Conservation (phyloP, 495 filamentous ascomycete species). For the Penicillium cinerascens region DNA sequence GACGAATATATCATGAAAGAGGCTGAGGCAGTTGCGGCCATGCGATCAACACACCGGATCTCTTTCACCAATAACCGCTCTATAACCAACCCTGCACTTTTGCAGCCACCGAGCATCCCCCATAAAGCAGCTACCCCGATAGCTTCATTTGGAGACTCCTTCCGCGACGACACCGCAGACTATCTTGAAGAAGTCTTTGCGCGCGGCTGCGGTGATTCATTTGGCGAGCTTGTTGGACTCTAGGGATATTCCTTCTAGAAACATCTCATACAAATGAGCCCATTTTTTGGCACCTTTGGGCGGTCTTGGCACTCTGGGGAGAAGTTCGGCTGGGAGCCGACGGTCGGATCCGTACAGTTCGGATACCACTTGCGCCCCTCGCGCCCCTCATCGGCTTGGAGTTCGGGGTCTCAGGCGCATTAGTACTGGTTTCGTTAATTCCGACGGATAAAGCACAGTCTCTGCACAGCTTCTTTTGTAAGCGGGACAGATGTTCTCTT, state of each 20-base stretch:
- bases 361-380: slow-evolving; percentile 16
- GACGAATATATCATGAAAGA: slow-evolving; percentile 33
- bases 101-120: slow-evolving; percentile 1
- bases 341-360: slow-evolving; percentile 25
- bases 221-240: slow-evolving; percentile 24
- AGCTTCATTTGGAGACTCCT: slow-evolving; percentile 27
- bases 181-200: slow-evolving; percentile 36
- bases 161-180: slow-evolving; percentile 41
- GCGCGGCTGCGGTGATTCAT: slow-evolving; percentile 28
- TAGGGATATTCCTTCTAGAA: slow-evolving; percentile 1
- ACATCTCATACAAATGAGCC: background rate
- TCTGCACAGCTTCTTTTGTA: background rate
- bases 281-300: background rate
- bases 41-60: slow-evolving; percentile 1
- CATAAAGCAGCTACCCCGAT: slow-evolving; percentile 1
- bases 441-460: slow-evolving; percentile 6
- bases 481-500: background rate
- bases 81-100: background rate
- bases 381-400: slow-evolving; percentile 12
- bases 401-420: background rate
- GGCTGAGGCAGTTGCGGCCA: slow-evolving; percentile 16
- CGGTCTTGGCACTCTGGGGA: background rate
- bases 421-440: background rate
- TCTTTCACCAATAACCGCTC: background rate
- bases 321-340: slow-evolving; percentile 27